These are phyloP conservation scores for Ophiostoma populinum DNA, from an alignment of 2,329 filamentous ascomycete species.

Conservation along the genomic window DNA sequence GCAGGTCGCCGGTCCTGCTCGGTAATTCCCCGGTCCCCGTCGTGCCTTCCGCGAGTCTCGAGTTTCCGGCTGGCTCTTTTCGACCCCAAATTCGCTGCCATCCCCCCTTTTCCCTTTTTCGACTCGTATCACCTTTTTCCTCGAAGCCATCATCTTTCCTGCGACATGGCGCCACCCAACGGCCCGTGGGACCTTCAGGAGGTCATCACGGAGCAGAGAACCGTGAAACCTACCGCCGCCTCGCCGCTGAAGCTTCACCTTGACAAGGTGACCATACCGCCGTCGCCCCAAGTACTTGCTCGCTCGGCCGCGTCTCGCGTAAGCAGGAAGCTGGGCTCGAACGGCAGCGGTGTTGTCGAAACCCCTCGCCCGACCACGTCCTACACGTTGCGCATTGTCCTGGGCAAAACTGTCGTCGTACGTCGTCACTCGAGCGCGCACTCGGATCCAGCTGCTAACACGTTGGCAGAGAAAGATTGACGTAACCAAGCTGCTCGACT, in stretches of 20 bases:
- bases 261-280: not conserved
- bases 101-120: too few species aligned
- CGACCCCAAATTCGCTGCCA: too few species aligned
- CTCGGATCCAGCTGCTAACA: too few species aligned
- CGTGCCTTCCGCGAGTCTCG: too few species aligned
- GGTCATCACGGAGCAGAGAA: slow-evolving; percentile 9
- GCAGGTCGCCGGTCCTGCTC: too few species aligned
- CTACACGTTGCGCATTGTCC: not conserved
- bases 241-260: slow-evolving; percentile 4
- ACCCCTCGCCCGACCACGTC: not conserved
- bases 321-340: not conserved
- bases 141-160: too few species aligned
- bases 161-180: not conserved
- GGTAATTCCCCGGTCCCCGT: too few species aligned
- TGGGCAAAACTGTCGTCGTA: slow-evolving; percentile 3
- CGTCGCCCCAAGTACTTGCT: not conserved
- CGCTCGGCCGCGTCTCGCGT: not conserved
- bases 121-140: too few species aligned
- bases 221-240: not conserved
- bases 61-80: too few species aligned
- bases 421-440: too few species aligned
- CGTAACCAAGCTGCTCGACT: slow-evolving; percentile 1
- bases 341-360: not conserved
- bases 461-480: slow-evolving; percentile 3
- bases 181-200: slow-evolving; percentile 10